Conservation (phyloP, 257 asterid genomes). For the Craterostigma plantagineum region DNA sequence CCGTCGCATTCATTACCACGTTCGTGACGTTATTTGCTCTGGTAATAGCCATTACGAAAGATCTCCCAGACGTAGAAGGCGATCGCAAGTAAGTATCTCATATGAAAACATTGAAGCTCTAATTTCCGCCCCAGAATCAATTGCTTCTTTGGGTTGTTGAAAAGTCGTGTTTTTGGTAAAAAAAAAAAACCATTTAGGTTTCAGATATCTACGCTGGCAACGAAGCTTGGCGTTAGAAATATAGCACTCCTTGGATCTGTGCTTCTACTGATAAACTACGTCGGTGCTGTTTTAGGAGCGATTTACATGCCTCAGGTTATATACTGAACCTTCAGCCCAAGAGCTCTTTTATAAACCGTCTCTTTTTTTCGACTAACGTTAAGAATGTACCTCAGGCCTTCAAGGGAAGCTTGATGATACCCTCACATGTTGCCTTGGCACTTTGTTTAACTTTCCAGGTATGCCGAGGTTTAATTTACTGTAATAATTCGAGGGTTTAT, state of each 20-base stretch:
- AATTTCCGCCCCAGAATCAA: background rate
- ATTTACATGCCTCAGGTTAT: constrained; percentile 78
- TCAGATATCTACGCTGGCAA: constrained; percentile 89
- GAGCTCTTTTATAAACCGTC: no score
- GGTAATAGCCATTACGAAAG: constrained; percentile 96
- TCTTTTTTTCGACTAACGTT: background rate
- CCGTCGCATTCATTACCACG: constrained; percentile 93
- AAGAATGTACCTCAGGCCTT: constrained; percentile 48
- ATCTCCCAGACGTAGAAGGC: constrained; percentile 98
- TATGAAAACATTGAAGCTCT: background rate
- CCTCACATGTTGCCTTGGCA: constrained; percentile 60
- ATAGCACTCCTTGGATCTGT: constrained; percentile 84
- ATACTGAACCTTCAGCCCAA: background rate
- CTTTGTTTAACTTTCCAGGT: constrained; percentile 64
- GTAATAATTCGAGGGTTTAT: background rate
- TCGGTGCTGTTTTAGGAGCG: constrained; percentile 67
- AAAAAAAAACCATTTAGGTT: constrained; percentile 28
- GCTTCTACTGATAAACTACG: constrained; percentile 62
- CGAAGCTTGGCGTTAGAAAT: constrained; percentile 93
- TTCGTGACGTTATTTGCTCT: constrained; percentile 86
- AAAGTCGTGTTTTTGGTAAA: no score
- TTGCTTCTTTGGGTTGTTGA: constrained; percentile 1
- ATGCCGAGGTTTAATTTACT: background rate
- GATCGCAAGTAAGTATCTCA: constrained; percentile 84
- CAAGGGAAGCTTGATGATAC: constrained; percentile 67